Base-by-base conservation (phyloP, 2,329 filamentous ascomycete species). In the Scedosporium dehoogii region DNA sequence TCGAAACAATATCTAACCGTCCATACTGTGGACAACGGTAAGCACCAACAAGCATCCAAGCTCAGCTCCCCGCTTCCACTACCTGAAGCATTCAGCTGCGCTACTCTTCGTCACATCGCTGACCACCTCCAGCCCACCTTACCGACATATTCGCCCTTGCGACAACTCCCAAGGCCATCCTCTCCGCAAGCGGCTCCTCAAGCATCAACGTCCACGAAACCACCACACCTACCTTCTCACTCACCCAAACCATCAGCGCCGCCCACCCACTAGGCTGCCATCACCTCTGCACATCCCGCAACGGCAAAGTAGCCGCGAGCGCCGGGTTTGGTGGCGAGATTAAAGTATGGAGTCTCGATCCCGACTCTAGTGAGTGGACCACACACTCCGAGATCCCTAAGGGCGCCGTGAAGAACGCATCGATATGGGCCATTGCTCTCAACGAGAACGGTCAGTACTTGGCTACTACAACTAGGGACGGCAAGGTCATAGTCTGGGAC, bases 1-100 rank as follows among this genome's bases (percentile, higher is more conserved):
- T 99, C 94, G 62, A 97, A 97, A 79, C 94, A 97, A 87, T 99
- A 97, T 74, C 84, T 99, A 66, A 96, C 93, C 70, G 89, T 89
- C 68, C 91, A 96, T 75, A 93, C 92, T 53, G 85, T 96, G 73
- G 90, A 96, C 73, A 85, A 92, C 79, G 92, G 91, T 91, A 73
- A 73, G 79, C 71, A 61, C 60, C 57, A 55, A 27, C 46, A 18
- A 25, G 5, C 29, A 33, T n/a, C n/a, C n/a, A n/a, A n/a, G 29
- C 41, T 10, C 51, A 38, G 29, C 38, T n/a, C 46, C 6, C 12
- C n/a, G 48, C 10, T 18, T 18, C 12, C 5, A 23, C 21, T 23
- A 12, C 23, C 18, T 16, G 18, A 55, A 59, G 53, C 55, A 21
- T 21, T 16, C 60, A 33, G 33, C 33, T 12, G 33, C 9, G 27